phyloP scores from a whole-genome alignment of 228 moss, liverwort and hornwort genomes.

The Sphagnum fallax region DNA sequence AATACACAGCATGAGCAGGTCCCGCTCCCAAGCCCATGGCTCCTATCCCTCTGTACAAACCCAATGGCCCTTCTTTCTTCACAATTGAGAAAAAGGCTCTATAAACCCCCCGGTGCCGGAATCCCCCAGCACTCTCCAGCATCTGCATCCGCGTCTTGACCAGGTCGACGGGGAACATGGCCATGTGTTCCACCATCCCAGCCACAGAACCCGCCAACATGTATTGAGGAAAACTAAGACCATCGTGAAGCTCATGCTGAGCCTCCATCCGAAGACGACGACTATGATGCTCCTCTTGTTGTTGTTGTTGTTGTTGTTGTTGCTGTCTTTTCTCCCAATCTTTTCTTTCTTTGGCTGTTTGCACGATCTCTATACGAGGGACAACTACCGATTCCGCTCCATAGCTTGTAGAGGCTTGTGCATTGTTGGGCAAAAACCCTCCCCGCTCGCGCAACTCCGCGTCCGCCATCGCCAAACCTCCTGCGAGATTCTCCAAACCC shows the following conservation, averaged over 20 bases:
- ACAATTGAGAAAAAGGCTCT: slow-evolving; percentile 65
- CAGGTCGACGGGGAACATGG: slow-evolving; percentile 94
- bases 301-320: neutral
- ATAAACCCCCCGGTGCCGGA: slow-evolving; percentile 52
- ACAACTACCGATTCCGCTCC: slow-evolving; percentile 27
- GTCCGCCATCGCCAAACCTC: slow-evolving; percentile 31
- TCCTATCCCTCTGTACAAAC: slow-evolving; percentile 91
- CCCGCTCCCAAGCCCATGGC: slow-evolving; percentile 98
- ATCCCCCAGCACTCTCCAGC: slow-evolving; percentile 71
- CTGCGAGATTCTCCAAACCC: neutral
- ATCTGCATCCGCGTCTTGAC: slow-evolving; percentile 99
- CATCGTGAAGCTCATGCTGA: slow-evolving; percentile 46
- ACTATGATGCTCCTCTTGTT: too few species aligned
- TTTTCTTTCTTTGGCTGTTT: neutral
- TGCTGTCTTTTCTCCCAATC: neutral
- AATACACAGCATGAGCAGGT: slow-evolving; percentile 95
- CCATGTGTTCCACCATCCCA: slow-evolving; percentile 99
- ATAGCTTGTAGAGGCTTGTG: slow-evolving; percentile 52
- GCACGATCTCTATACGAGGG: slow-evolving; percentile 2
- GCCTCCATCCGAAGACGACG: neutral
- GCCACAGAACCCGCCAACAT: slow-evolving; percentile 96
- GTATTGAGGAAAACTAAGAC: slow-evolving; percentile 81
- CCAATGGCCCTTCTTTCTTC: slow-evolving; percentile 74
- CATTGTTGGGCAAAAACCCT: slow-evolving; percentile 21
- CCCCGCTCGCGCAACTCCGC: slow-evolving; percentile 60